Evolutionary conservation across 306 rosid genomes (phyloP), one percentile per base, ranked within the genome.

Genomic region (Quercus aquifolioides): DNA sequence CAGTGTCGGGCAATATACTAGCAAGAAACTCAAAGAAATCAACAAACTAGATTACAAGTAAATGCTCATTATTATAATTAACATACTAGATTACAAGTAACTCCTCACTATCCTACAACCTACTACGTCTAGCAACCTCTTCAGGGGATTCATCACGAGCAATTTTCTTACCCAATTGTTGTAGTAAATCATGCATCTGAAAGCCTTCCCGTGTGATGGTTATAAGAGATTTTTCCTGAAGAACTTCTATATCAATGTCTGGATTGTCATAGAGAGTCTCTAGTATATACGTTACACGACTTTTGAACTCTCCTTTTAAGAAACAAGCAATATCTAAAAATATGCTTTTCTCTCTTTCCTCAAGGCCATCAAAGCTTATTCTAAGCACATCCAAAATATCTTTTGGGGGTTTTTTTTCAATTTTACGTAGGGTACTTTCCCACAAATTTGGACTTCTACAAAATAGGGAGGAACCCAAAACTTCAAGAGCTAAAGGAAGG

Each of bases 41-140:
- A 30, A 30, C 33, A 30, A 30, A 30, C 33, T 30, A 30, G 2
- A 30, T 30, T 30, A 30, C 4, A 30, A 30, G 33, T 30, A 30
- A 30, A 3, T 30, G 33, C 33, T 30, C 33, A 30, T 0, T 30
- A 30, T 30, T 30, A 30, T 30, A 30, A 30, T 30, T 30, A 30
- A 30, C 4, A 30, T 3, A 30, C 33, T 30, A 30, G 33, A 30
- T 30, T 30, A 30, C 33, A 30, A 30, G 33, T 30, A 30, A 30
- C 33, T 84, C 74, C 3, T 80, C 55, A 38, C 57, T 20, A 80
- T 20, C 43, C 73, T 60, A 49, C 12, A 84, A 43, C 7, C 56
- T 57, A 25, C 75, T 75, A 0, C 35, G 63, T 1, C 9, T 58
- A 1, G 11, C 62, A 58, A 15, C 51, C 20, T 71, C 28, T 30